These are phyloP conservation scores for Russula brevipes DNA, from an alignment of 768 basidiomycete species.

Conservation along the genomic window DNA sequence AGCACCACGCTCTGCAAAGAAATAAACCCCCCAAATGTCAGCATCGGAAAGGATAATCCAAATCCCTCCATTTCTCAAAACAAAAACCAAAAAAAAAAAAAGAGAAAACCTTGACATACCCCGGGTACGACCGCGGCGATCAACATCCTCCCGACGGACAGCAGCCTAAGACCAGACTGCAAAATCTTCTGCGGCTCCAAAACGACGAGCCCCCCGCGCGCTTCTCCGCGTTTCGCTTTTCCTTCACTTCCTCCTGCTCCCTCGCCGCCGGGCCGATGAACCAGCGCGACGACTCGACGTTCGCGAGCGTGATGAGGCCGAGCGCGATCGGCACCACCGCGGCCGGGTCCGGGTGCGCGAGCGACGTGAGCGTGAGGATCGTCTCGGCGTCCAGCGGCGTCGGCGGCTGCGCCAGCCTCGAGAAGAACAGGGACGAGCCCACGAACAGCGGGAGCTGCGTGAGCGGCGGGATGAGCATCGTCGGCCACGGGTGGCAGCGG, in stretches of 20 bases:
- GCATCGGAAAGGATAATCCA: constrained; percentile 1
- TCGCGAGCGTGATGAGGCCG: constrained; percentile 70
- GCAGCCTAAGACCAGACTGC: constrained; percentile 48
- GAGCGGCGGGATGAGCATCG: constrained; percentile 56
- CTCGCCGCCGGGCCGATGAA: constrained; percentile 56
- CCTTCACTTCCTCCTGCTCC: constrained; percentile 44
- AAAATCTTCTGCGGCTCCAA: constrained; percentile 46
- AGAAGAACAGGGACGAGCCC: constrained; percentile 54
- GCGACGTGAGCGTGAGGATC: constrained; percentile 65
- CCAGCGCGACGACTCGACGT: constrained; percentile 75
- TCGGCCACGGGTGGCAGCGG: constrained; percentile 50
- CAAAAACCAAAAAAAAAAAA: not conserved
- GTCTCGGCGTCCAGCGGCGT: constrained; percentile 70
- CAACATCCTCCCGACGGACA: constrained; percentile 64
- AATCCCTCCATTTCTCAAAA: not conserved
- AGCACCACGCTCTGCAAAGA: constrained; percentile 53
- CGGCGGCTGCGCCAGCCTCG: constrained; percentile 51
- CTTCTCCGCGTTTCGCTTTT: constrained; percentile 43
- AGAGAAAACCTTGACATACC: constrained; percentile 38
- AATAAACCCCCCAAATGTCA: not conserved
- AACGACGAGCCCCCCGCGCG: constrained; percentile 40
- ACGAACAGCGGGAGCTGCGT: constrained; percentile 72
- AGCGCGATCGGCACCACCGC: constrained; percentile 62
- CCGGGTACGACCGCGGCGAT: constrained; percentile 67
- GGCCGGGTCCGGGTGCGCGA: constrained; percentile 68